A percentile compares a stretch with the other conserved stretches of the same genome.
Evolutionary conservation across 2,329 filamentous ascomycete genomes (phyloP).

Genomic region (Sporothrix protearum): DNA sequence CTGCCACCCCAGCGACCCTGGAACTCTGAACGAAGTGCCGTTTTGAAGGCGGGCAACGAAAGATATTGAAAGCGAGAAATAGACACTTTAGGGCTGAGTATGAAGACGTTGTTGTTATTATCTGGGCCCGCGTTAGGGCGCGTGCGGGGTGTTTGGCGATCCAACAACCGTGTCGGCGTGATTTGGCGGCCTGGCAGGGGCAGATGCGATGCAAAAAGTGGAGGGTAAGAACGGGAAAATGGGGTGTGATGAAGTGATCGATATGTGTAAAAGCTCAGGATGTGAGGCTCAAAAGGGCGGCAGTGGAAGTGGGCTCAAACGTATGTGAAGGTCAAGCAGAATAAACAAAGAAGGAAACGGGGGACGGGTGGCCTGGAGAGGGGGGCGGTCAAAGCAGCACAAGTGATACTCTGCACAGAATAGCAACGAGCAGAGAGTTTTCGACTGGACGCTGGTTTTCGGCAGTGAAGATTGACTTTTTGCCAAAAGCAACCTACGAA

Average conservation of each 20-base stretch:
- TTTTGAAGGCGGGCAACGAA: constrained; percentile 12
- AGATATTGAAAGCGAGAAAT: background rate
- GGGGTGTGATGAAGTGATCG: background rate
- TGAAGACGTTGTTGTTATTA: constrained; percentile 21
- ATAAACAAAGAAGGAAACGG: constrained; percentile 7
- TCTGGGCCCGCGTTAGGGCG: constrained; percentile 18
- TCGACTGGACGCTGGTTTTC: background rate
- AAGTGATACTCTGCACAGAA: constrained; percentile 4
- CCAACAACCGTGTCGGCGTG: background rate
- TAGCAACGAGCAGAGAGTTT: background rate
- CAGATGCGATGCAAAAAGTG: background rate
- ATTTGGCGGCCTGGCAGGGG: background rate
- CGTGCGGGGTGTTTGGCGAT: background rate
- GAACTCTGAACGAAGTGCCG: background rate
- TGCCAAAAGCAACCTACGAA: background rate
- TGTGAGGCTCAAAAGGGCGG: background rate
- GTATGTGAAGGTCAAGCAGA: background rate
- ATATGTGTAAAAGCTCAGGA: background rate
- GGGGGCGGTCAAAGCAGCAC: background rate
- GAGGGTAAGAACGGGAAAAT: background rate
- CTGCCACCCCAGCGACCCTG: constrained; percentile 10
- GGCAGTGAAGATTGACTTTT: background rate
- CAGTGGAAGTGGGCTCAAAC: background rate
- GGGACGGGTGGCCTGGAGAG: background rate
- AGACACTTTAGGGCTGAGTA: constrained; percentile 17